Evolutionary conservation across 164 flowering plant genomes (phyloP).

Genomic region (Malania oleifera): DNA sequence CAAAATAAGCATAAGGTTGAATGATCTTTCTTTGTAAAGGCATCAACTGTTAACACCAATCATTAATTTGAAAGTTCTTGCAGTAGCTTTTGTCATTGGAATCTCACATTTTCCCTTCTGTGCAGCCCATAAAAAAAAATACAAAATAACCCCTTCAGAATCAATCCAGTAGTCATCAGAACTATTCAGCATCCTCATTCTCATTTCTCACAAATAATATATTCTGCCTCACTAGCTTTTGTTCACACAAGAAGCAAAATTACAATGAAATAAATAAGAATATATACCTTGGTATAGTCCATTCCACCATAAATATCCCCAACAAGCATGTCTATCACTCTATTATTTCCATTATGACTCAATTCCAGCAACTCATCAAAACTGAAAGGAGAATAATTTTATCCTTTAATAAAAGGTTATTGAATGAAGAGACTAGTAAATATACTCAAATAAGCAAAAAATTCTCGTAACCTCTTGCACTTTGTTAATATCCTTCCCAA

Average conservation of each 20-base stretch:
- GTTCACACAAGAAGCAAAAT: not conserved
- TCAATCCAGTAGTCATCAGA: not conserved
- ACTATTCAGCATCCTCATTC: not conserved
- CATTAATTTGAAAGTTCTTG: no score
- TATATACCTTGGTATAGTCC: slow-evolving; percentile 57
- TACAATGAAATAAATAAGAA: not conserved
- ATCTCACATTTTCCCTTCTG: no score
- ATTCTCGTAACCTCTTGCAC: slow-evolving; percentile 47
- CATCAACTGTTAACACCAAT: not conserved
- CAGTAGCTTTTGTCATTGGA: no score
- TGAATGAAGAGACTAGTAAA: not conserved
- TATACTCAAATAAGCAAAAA: not conserved
- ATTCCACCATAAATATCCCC: slow-evolving; percentile 69
- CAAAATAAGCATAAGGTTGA: not conserved
- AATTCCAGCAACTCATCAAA: slow-evolving; percentile 67
- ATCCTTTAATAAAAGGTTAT: not conserved
- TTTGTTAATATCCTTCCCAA: slow-evolving; percentile 64
- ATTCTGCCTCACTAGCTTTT: not conserved
- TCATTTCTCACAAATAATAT: not conserved
- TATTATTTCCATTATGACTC: slow-evolving; percentile 60
- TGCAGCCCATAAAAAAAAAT: no score
- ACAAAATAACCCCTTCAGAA: no score
- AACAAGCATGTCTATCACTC: slow-evolving; percentile 73
- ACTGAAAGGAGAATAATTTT: slow-evolving; percentile 27
- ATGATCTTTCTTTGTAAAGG: not conserved